Conservation (phyloP, 805 yeast genomes). For the Saccharomycopsis oosterbeekiorum region DNA sequence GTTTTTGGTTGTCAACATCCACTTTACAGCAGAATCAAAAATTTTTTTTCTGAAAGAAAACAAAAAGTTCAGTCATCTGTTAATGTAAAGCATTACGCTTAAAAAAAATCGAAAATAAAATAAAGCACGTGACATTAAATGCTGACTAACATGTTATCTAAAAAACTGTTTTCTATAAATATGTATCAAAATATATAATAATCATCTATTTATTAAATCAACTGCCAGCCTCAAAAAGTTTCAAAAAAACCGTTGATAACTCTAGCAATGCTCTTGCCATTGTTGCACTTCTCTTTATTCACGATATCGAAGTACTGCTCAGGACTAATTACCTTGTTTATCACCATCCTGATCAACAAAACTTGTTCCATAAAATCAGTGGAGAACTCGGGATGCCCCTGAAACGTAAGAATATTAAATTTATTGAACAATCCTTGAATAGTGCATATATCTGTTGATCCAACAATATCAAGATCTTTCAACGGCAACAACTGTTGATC, state of each 20-base stretch:
- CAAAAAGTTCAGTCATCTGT: too few species aligned
- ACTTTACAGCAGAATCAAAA: too few species aligned
- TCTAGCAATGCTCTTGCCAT: constrained; percentile 31
- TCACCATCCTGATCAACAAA: constrained; percentile 22
- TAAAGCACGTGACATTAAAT: too few species aligned
- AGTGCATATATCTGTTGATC: constrained; percentile 44
- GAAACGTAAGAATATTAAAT: constrained; percentile 50
- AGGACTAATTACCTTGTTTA: constrained; percentile 22
- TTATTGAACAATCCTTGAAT: constrained; percentile 54
- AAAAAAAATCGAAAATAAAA: too few species aligned
- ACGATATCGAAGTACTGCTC: constrained; percentile 25
- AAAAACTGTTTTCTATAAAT: too few species aligned
- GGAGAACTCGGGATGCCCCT: constrained; percentile 84
- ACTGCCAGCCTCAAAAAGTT: background rate
- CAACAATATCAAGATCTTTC: constrained; percentile 26
- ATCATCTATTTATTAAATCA: too few species aligned
- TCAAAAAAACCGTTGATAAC: constrained; percentile 29
- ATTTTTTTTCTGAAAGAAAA: too few species aligned
- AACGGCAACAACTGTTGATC: constrained; percentile 21
- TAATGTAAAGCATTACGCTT: too few species aligned
- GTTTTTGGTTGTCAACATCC: too few species aligned
- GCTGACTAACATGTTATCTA: too few species aligned
- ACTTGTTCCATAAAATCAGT: constrained; percentile 23
- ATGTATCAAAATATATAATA: too few species aligned
- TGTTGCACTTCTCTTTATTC: constrained; percentile 29